These are phyloP conservation scores for Pythium periplocum DNA, from an alignment of 352 stramenopile species.

Conservation along the genomic window DNA sequence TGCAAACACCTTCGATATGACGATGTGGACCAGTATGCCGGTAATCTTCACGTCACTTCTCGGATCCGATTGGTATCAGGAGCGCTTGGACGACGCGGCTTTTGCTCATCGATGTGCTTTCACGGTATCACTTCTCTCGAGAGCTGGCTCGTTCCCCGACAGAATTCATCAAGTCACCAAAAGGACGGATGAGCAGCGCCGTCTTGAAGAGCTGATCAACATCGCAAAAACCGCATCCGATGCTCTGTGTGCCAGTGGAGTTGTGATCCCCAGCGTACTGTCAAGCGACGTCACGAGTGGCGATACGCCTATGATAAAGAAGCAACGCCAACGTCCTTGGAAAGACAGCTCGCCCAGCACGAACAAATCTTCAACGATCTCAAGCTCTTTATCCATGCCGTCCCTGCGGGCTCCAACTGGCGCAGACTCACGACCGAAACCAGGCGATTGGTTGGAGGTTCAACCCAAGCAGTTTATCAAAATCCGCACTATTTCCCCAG, in stretches of 20 bases:
- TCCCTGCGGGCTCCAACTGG: no score
- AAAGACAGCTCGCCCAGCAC: neutral
- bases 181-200: slow-evolving; percentile 5
- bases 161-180: neutral
- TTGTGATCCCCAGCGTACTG: slow-evolving; percentile 4
- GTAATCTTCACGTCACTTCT: slow-evolving; percentile 32
- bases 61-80: slow-evolving; percentile 1
- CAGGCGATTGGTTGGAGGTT: slow-evolving; percentile 54
- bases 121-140: slow-evolving; percentile 37
- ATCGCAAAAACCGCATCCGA: slow-evolving; percentile 7
- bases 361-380: no score
- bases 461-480: slow-evolving; percentile 36
- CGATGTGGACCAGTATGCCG: slow-evolving; percentile 38
- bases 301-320: slow-evolving; percentile 17
- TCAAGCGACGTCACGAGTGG: neutral
- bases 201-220: slow-evolving; percentile 4
- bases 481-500: slow-evolving; percentile 30
- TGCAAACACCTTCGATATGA: slow-evolving; percentile 16
- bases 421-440: slow-evolving; percentile 16
- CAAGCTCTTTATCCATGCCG: no score
- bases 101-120: slow-evolving; percentile 31
- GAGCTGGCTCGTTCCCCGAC: slow-evolving; percentile 36
- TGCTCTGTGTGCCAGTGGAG: neutral
- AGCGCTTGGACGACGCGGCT: neutral
- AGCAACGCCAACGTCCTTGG: slow-evolving; percentile 14